Evolutionary conservation across 2,329 filamentous ascomycete genomes (phyloP).

Genomic region (Pyrenochaeta sp.): DNA sequence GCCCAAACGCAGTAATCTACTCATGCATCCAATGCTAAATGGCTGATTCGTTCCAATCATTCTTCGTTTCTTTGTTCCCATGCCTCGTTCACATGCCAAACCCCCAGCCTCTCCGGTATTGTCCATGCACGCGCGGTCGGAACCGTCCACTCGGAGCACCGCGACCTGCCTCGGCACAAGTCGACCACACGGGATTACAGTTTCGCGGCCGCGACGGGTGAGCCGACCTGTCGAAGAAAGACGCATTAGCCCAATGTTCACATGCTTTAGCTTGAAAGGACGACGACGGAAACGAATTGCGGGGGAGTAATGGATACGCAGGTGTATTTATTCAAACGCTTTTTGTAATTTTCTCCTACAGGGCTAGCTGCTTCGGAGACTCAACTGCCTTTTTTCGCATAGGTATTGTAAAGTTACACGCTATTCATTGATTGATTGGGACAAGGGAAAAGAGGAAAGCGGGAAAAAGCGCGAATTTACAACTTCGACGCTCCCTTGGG

Average conservation of each 20-base stretch:
- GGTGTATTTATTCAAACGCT: constrained; percentile 3
- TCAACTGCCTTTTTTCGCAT: no score
- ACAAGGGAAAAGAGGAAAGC: constrained; percentile 2
- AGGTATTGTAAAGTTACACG: constrained; percentile 21
- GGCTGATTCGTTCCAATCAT: background rate
- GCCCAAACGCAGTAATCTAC: background rate
- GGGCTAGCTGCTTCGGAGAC: no score
- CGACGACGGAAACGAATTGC: no score
- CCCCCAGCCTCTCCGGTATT: background rate
- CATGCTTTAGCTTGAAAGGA: constrained; percentile 7
- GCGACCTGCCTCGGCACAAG: constrained; percentile 18
- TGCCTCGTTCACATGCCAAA: background rate
- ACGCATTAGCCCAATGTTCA: constrained; percentile 18
- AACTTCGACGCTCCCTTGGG: constrained; percentile 63
- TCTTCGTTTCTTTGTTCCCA: constrained; percentile 1
- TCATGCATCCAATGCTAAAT: background rate
- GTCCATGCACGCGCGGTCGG: background rate
- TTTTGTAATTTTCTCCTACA: constrained; percentile 13
- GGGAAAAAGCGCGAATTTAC: constrained; percentile 26
- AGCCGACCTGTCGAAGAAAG: constrained; percentile 12
- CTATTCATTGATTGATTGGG: background rate
- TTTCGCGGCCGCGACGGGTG: constrained; percentile 21
- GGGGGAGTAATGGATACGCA: no score
- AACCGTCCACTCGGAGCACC: background rate
- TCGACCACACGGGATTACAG: constrained; percentile 10